These are phyloP conservation scores for Pelargonium fulgidum DNA, from an alignment of 441 rosid species.

Conservation along the genomic window DNA sequence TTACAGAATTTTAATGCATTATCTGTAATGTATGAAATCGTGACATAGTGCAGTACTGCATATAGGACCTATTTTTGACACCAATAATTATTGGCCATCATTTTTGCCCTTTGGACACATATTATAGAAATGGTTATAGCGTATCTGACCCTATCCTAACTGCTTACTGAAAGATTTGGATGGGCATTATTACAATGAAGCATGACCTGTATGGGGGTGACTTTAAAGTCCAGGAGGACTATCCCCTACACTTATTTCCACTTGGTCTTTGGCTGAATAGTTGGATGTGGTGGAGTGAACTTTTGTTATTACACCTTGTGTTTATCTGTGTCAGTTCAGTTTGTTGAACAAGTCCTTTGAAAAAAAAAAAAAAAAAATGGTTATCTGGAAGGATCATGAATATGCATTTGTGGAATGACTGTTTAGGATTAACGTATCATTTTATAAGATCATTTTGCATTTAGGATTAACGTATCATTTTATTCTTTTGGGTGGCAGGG, in stretches of 20 bases:
- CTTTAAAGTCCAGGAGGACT: too few species aligned
- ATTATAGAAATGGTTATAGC: not conserved
- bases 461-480: too few species aligned
- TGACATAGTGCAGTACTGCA: too few species aligned
- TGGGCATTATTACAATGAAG: too few species aligned
- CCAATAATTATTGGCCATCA: not conserved
- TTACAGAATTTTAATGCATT: not conserved
- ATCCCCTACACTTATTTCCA: too few species aligned
- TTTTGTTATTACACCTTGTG: not conserved
- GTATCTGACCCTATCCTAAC: not conserved
- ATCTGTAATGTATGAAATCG: not conserved
- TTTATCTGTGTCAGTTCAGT: not conserved
- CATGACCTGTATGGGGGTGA: too few species aligned
- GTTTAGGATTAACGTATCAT: too few species aligned
- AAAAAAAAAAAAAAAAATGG: too few species aligned
- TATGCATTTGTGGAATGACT: not conserved
- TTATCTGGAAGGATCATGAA: not conserved
- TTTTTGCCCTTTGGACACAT: too few species aligned
- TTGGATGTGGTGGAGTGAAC: not conserved
- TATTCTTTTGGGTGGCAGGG: not conserved
- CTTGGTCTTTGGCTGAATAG: not conserved
- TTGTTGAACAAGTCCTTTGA: not conserved
- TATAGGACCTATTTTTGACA: too few species aligned
- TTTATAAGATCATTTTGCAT: too few species aligned
- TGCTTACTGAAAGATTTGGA: slow-evolving; percentile 1